Percentiles rank a stretch among this genome's conserved stretches.
These are phyloP conservation scores for Conidiobolus incongruus DNA, from an alignment of 371 early-diverging fungal genomes.

Conservation along the genomic window DNA sequence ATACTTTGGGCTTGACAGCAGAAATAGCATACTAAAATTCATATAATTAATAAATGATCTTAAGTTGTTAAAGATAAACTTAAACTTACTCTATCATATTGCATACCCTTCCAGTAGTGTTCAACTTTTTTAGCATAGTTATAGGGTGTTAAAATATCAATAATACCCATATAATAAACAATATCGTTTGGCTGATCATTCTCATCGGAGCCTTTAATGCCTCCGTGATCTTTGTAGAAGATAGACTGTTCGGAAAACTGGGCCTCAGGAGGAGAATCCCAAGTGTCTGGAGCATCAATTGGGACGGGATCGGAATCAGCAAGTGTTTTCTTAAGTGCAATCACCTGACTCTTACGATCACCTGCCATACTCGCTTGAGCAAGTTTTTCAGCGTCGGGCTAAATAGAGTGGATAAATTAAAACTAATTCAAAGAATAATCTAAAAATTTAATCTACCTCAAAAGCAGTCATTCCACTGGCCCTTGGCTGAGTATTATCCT, in stretches of 20 bases:
- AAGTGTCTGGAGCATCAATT: conserved; percentile 10
- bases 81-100: conserved; percentile 34
- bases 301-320: conserved; percentile 36
- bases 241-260: conserved; percentile 19
- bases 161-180: conserved; percentile 82
- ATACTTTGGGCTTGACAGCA: conserved; percentile 61
- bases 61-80: too few relatives aligned
- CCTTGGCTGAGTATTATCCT: too few relatives aligned
- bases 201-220: conserved; percentile 55
- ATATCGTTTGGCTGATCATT: conserved; percentile 28
- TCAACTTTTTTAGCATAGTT: conserved; percentile 63
- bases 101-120: conserved; percentile 59
- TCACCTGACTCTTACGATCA: conserved; percentile 3
- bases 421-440: too few relatives aligned
- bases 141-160: conserved; percentile 90
- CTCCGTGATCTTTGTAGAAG: conserved; percentile 81
- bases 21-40: conserved; percentile 46
- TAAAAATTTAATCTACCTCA: too few relatives aligned
- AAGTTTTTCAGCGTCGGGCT: conserved; percentile 23
- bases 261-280: not conserved
- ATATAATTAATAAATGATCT: too few relatives aligned
- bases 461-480: too few relatives aligned
- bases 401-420: too few relatives aligned
- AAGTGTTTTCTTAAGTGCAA: conserved; percentile 14
- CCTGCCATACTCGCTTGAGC: conserved; percentile 14